Percentiles rank a stretch among this genome's conserved stretches.
Evolutionary conservation across 2,329 filamentous ascomycete species (phyloP).

Genomic region (Curvularia spicifera): DNA sequence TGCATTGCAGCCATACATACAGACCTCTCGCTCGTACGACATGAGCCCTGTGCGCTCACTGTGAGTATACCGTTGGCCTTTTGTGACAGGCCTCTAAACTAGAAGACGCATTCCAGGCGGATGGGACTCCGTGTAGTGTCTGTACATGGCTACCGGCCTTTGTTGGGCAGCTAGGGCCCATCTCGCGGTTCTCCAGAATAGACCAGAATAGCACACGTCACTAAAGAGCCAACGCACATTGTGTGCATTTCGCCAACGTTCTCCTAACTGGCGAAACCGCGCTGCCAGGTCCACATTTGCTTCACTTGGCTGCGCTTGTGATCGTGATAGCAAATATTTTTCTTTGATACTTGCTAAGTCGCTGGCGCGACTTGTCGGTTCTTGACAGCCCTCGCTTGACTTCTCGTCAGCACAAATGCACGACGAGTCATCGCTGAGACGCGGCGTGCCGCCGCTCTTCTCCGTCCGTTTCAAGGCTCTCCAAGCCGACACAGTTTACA

Average conservation of each 20-base stretch:
- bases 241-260: constrained; percentile 3
- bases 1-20: neutral
- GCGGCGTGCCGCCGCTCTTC: neutral
- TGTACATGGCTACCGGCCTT: constrained; percentile 11
- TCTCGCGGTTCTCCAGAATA: constrained; percentile 3
- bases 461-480: neutral
- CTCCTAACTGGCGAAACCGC: neutral
- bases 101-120: neutral
- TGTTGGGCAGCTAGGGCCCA: constrained; percentile 14
- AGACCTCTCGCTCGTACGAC: neutral
- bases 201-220: constrained; percentile 1
- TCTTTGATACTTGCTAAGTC: neutral
- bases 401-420: neutral
- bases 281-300: neutral
- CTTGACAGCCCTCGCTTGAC: neutral
- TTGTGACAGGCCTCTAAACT: neutral
- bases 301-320: neutral
- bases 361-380: neutral
- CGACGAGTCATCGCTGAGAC: constrained; percentile 15
- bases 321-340: neutral
- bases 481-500: constrained; percentile 58
- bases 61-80: neutral
- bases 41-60: neutral
- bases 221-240: neutral
- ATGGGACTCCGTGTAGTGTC: constrained; percentile 3